A percentile compares a stretch with the other conserved stretches of the same genome.
Evolutionary conservation across 345 rosid species (phyloP).

Genomic region (Brassica incana): DNA sequence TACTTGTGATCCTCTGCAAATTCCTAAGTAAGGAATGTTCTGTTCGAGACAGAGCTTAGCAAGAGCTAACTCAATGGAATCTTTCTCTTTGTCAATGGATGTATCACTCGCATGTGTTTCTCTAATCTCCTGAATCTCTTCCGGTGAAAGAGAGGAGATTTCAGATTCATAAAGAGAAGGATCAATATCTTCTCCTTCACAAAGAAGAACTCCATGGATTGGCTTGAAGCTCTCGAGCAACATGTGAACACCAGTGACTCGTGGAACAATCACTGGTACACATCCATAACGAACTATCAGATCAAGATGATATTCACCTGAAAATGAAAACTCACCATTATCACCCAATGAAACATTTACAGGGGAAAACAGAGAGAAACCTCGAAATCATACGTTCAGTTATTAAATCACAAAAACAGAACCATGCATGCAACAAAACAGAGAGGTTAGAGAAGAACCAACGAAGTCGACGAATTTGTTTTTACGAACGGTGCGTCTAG

Average conservation of each 20-base stretch:
- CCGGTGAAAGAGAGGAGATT: conserved; percentile 55
- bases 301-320: conserved; percentile 75
- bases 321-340: background rate
- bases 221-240: conserved; percentile 68
- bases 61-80: conserved; percentile 71
- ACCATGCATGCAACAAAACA: conserved; percentile 18
- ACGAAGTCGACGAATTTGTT: conserved; percentile 69
- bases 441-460: conserved; percentile 38
- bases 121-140: conserved; percentile 75
- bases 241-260: conserved; percentile 64
- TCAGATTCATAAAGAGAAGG: conserved; percentile 65
- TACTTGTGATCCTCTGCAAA: conserved; percentile 76
- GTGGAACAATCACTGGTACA: conserved; percentile 66
- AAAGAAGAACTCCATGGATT: conserved; percentile 67
- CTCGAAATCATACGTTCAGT: background rate
- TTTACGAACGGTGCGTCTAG: conserved; percentile 60
- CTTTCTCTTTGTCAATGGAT: conserved; percentile 77
- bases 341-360: background rate
- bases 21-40: conserved; percentile 81
- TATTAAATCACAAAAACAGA: conserved; percentile 17
- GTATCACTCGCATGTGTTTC: conserved; percentile 73
- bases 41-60: conserved; percentile 85
- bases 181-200: conserved; percentile 78
- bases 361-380: conserved; percentile 11
- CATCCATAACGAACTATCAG: conserved; percentile 62